Percentiles rank a stretch among this genome's conserved stretches.
Evolutionary conservation across 305 asterid species (phyloP).

Genomic region (Solanum hybrid): DNA sequence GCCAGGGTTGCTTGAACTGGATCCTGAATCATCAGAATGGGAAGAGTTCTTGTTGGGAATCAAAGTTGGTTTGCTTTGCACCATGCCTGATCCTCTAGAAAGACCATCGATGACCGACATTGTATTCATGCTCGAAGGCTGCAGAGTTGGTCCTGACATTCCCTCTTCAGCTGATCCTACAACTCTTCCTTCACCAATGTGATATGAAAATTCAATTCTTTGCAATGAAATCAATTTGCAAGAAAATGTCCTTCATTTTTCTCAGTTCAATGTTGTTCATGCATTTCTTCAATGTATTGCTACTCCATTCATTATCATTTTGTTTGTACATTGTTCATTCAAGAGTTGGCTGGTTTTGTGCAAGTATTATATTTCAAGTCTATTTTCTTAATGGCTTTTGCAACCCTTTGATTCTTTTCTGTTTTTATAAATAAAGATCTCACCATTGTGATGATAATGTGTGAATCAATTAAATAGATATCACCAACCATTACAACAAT

Average conservation of each 20-base stretch:
- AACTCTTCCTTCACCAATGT: conserved; percentile 52
- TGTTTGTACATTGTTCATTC: not conserved
- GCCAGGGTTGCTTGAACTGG: conserved; percentile 79
- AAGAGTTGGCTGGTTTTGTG: not conserved
- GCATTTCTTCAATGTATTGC: conserved; percentile 25
- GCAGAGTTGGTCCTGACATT: conserved; percentile 62
- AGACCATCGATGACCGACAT: conserved; percentile 72
- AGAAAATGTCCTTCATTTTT: not conserved
- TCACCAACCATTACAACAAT: not conserved
- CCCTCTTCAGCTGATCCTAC: conserved; percentile 81
- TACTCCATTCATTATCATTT: not conserved
- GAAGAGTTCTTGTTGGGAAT: conserved; percentile 76
- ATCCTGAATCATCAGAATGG: conserved; percentile 88
- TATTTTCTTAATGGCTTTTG: not conserved
- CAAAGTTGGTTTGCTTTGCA: conserved; percentile 76
- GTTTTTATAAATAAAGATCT: not conserved
- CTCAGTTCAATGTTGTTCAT: conserved; percentile 2
- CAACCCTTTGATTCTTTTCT: not conserved
- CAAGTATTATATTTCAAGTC: not conserved
- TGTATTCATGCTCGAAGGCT: conserved; percentile 83
- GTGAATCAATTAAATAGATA: not conserved
- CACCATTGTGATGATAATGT: not conserved
- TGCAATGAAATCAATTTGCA: conserved; percentile 10
- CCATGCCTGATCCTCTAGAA: conserved; percentile 65
- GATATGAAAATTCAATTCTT: conserved; percentile 16